Evolutionary conservation across 2,329 filamentous ascomycete species (phyloP), one percentile per base, ranked within the genome.

Genomic region (Lachnellula occidentalis): DNA sequence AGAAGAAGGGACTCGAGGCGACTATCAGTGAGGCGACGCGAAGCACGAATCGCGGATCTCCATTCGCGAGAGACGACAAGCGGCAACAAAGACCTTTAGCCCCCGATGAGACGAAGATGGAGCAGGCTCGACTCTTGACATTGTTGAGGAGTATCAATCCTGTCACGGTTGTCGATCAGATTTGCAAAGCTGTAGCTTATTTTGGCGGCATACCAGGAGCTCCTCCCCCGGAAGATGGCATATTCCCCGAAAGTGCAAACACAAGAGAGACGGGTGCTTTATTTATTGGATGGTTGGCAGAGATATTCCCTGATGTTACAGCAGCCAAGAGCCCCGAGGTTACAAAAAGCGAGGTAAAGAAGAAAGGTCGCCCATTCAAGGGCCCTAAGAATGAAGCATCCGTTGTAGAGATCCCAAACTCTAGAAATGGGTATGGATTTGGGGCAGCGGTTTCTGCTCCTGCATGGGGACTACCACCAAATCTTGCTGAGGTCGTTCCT

Each of bases 141-240:
- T 70, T 85, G 12, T 67, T 86, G 19, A 75, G 78, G 47, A 78
- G 74, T 42, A 69, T 85, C 11, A 75, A 80, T 58, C 82, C 82
- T 9, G 63, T 75, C 8, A 71, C 74, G 3, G 79, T 86, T 0
- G 81, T 85, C 19, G 81, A 85, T 56, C 81, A 83, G 62, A 71
- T 86, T 34, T 85, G 80, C 64, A 84, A 78, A 61, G 82, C 80
- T 2, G 65, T 86, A 51, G 76, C 78, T n/a, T 85, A 82, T 61
- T 86, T 85, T 67, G 82, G 83, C 7, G 81, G 82, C 24, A 75
- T 80, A 45, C 79, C 81, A 37, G 78, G 76, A 27, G 77, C 76
- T 4, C 77, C 78, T 7, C 75, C 78, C n/a, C 73, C 76, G 0
- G 67, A 74, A 27, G 73, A 78, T 58, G 74, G 72, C 15, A 70